Base-by-base conservation (phyloP, 1,139 yeast species). In the Saccharomycopsis hybrid region DNA sequence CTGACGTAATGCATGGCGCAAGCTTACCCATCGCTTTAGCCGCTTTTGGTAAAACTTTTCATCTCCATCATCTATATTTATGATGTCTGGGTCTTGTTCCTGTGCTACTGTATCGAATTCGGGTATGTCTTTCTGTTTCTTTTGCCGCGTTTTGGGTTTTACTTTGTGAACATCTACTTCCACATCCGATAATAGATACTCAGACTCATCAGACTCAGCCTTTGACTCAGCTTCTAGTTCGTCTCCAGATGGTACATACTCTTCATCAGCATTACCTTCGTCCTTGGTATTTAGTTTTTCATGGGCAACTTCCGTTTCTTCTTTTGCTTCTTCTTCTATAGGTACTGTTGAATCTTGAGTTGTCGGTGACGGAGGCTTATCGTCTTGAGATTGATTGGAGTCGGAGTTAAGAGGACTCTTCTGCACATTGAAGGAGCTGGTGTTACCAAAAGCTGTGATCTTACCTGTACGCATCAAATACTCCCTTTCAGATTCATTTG, bases 371-470 rank as follows among this genome's bases (percentile, higher is more conserved):
- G n/a, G n/a, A n/a, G n/a, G n/a, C n/a, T n/a, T n/a, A n/a, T n/a
- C n/a, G n/a, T n/a, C n/a, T n/a, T n/a, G n/a, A n/a, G n/a, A n/a
- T n/a, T n/a, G n/a, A n/a, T n/a, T n/a, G 3, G 3, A 25, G 13
- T 18, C 31, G 32, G 5, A 2, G 5, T 18, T 4, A 24, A 35
- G 3, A 2, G 18, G 5, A n/a, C 33, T 31, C n/a, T 35, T 13
- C 13, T 43, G 40, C 5, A 65, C 47, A 3, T 65, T 64, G 56
- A 86, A 86, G 3, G 76, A 78, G 37, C 75, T 72, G 24, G 79
- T 71, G 41, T 79, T 80, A 8, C 97, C 95, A 70, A 92, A 92
- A 0, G 98, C 98, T 0, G 99, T 92, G 52, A 89, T 80, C 62
- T 88, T 83, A 41, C 99, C 99, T 0, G 90, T 90, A 56, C 98